Evolutionary conservation across 495 filamentous ascomycete species (phyloP), one percentile per base, ranked within the genome.

Genomic region (Penicillium turbatum): DNA sequence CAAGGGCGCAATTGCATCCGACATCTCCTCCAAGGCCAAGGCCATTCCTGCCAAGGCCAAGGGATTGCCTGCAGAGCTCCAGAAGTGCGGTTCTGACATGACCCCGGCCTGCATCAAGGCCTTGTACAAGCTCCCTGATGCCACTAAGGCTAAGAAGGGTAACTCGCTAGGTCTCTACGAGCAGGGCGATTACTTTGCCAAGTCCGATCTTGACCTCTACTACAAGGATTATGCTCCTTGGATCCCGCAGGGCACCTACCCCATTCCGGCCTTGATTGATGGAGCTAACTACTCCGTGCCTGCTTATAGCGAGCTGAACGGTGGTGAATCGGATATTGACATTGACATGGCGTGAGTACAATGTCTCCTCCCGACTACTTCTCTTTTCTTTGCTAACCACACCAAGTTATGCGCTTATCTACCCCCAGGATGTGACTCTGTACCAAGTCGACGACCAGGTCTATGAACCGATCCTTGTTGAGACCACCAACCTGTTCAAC

Each of bases 91-190:
- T 37, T 47, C 60, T 11, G 60, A 69, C 24, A 81, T 83, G 54
- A 81, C 77, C 6, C 75, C 79, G 3, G 73, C 75, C 36, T 84
- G 81, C 59, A 67, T 83, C 46, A 72, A 77, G 38, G 74, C 73
- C 5, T 48, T 84, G n/a, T 84, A 84, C 52, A 57, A 69, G 6
- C 74, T 84, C 39, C 77, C 77, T 6, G 62, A 64, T 6, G 68
- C 69, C 7, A 53, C 66, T 21, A 64, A 63, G 9, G 62, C 72
- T 1, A 64, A 63, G 8, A 55, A 66, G 15, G 55, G 63, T 45
- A 84, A 83, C 62, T 74, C 72, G 49, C 77, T 76, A 36, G 81
- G 81, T 40, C 77, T 83, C 39, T 74, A 76, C 34, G 79, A 82
- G 56, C 74, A 70, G 54, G 71, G 64, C 29, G 66, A 72, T 51